These are phyloP conservation scores for Paecilomyces niveus DNA, from an alignment of 2,329 filamentous ascomycete species.

Conservation along the genomic window DNA sequence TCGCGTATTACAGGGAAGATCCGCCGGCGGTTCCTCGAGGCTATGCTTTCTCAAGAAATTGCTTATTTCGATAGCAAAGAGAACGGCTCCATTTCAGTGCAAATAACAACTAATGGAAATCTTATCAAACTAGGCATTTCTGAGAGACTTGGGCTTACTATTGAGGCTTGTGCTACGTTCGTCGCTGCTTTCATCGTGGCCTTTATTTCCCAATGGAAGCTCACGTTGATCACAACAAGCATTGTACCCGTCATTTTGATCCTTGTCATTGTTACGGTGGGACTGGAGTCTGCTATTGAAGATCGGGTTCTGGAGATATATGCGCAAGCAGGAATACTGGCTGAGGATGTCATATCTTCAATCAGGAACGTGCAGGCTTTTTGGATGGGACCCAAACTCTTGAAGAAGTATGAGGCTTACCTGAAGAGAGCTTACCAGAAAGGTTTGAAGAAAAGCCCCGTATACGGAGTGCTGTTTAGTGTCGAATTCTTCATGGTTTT, in stretches of 20 bases:
- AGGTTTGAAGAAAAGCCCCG: conserved; percentile 10
- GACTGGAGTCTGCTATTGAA: conserved; percentile 13
- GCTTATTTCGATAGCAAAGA: conserved; percentile 21
- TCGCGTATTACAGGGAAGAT: background rate
- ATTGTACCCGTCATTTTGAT: conserved; percentile 12
- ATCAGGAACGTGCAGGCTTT: conserved; percentile 17
- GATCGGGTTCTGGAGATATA: conserved; percentile 14
- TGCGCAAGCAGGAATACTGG: conserved; percentile 13
- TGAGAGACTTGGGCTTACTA: conserved; percentile 15
- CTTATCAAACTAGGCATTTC: conserved; percentile 13
- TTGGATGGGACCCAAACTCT: conserved; percentile 9
- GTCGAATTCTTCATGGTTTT: conserved; percentile 9
- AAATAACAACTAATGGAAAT: conserved; percentile 22
- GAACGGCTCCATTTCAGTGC: conserved; percentile 21
- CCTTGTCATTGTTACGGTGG: conserved; percentile 4
- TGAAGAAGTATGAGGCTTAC: conserved; percentile 12
- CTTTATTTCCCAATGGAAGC: conserved; percentile 16
- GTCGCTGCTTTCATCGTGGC: conserved; percentile 15
- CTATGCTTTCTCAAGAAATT: conserved; percentile 24
- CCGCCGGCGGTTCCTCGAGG: background rate
- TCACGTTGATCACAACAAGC: conserved; percentile 14
- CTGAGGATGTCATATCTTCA: conserved; percentile 11
- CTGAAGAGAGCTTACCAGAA: conserved; percentile 8
- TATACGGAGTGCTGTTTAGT: conserved; percentile 14
- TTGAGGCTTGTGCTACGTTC: conserved; percentile 14